Conservation (phyloP, 2,329 filamentous ascomycete species). For the Talaromyces sp. region DNA sequence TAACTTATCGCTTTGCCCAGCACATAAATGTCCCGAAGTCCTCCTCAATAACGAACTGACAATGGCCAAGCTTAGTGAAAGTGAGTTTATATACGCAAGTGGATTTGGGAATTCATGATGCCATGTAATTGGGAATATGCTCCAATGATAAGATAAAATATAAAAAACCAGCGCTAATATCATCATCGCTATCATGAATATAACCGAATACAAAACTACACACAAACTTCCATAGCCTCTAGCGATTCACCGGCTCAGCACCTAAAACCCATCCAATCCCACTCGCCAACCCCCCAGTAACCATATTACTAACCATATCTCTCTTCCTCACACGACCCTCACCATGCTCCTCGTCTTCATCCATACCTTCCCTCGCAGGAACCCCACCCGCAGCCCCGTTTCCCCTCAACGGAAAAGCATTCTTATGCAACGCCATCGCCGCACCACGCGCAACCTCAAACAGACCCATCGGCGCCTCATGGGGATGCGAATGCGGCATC, state of each 20-base stretch:
- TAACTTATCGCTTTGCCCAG: too few relatives aligned
- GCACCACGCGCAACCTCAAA: slow-evolving; percentile 57
- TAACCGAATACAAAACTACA: background rate
- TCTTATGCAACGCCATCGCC: slow-evolving; percentile 52
- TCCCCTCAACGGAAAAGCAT: slow-evolving; percentile 47
- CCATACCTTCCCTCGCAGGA: background rate
- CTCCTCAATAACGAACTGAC: too few relatives aligned
- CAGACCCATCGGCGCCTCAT: slow-evolving; percentile 55
- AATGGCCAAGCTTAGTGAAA: too few relatives aligned
- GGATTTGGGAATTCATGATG: too few relatives aligned
- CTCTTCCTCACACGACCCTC: slow-evolving; percentile 48
- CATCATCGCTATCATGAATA: slow-evolving; percentile 14
- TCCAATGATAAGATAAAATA: background rate
- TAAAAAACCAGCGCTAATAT: slow-evolving; percentile 2
- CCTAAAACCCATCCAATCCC: slow-evolving; percentile 68
- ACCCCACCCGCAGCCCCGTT: slow-evolving; percentile 7
- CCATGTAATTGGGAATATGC: background rate
- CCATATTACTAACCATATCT: slow-evolving; percentile 64
- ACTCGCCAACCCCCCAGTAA: slow-evolving; percentile 63
- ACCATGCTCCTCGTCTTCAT: slow-evolving; percentile 17
- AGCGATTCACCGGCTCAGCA: slow-evolving; percentile 48
- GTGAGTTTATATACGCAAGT: too few relatives aligned
- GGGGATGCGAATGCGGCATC: slow-evolving; percentile 30
- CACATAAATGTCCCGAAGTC: too few relatives aligned
- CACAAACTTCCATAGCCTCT: background rate